Conservation (phyloP, 208 protist species). For the Wallacemonas sp. region DNA sequence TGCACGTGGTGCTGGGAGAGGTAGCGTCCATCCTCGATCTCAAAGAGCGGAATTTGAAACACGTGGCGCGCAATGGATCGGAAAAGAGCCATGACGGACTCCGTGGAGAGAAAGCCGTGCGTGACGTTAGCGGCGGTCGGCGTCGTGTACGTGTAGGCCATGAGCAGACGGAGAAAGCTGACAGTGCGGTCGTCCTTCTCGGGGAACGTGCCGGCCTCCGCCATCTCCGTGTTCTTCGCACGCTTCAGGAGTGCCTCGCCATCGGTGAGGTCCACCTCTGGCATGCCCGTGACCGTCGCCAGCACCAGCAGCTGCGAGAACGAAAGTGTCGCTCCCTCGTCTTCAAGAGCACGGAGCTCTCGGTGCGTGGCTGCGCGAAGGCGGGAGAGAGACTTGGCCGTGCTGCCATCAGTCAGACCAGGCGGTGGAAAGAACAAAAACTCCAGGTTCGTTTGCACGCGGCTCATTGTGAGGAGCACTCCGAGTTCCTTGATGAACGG, state of each 20-base stretch:
- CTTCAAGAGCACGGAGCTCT: neutral
- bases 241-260: slow-evolving; percentile 47
- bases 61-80: slow-evolving; percentile 40
- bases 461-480: slow-evolving; percentile 39
- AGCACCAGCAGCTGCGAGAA: slow-evolving; percentile 72
- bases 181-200: neutral
- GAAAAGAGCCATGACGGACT: slow-evolving; percentile 50
- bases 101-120: slow-evolving; percentile 31
- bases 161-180: slow-evolving; percentile 53
- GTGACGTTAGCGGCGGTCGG: slow-evolving; percentile 11
- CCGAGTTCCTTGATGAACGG: slow-evolving; percentile 27
- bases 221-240: slow-evolving; percentile 42
- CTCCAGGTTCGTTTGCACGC: slow-evolving; percentile 34
- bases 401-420: neutral
- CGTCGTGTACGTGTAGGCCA: slow-evolving; percentile 62
- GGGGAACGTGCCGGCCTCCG: neutral
- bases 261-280: slow-evolving; percentile 47
- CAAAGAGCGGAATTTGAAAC: slow-evolving; percentile 36
- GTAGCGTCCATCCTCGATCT: slow-evolving; percentile 10
- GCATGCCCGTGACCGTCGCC: slow-evolving; percentile 67
- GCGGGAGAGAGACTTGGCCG: neutral
- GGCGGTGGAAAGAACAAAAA: neutral
- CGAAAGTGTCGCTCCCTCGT: slow-evolving; percentile 35
- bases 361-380: neutral
- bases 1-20: neutral